Evolutionary conservation across 2,329 filamentous ascomycete genomes (phyloP).

Genomic region (Aspergillus floridensis): DNA sequence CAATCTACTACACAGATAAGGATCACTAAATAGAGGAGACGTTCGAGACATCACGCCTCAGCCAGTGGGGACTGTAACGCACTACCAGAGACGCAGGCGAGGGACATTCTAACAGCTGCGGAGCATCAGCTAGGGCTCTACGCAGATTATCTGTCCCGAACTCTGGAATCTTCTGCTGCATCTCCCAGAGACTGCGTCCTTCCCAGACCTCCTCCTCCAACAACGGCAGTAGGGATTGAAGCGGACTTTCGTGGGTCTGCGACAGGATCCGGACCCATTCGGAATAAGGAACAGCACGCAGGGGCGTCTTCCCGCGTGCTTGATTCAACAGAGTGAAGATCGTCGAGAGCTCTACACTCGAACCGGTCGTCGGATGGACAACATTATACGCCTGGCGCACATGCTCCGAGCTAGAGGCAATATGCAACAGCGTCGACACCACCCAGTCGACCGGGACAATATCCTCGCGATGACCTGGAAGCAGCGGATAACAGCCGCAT

Average conservation of each 20-base stretch:
- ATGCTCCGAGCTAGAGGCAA: slow-evolving; percentile 13
- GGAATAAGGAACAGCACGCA: slow-evolving; percentile 12
- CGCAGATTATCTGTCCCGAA: slow-evolving; percentile 10
- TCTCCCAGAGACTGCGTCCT: slow-evolving; percentile 25
- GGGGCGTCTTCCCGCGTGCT: background rate
- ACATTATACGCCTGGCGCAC: slow-evolving; percentile 22
- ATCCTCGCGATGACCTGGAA: slow-evolving; percentile 26
- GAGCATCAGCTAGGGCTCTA: background rate
- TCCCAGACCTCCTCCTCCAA: slow-evolving; percentile 23
- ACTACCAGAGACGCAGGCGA: background rate
- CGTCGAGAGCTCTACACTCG: slow-evolving; percentile 12
- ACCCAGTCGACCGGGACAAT: slow-evolving; percentile 30
- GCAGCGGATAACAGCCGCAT: slow-evolving; percentile 46
- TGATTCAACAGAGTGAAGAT: slow-evolving; percentile 1
- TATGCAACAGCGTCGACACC: slow-evolving; percentile 18
- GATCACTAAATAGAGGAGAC: background rate
- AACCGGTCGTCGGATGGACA: slow-evolving; percentile 18
- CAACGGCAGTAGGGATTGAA: slow-evolving; percentile 24
- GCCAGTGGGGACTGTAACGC: background rate
- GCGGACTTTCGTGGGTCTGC: background rate
- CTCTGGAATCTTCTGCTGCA: slow-evolving; percentile 26
- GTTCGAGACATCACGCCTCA: background rate
- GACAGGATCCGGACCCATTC: slow-evolving; percentile 18
- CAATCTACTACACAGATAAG: background rate
- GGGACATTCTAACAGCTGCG: background rate